phyloP scores from a whole-genome alignment of 805 yeast genomes.

The Alloascoidea africana region DNA sequence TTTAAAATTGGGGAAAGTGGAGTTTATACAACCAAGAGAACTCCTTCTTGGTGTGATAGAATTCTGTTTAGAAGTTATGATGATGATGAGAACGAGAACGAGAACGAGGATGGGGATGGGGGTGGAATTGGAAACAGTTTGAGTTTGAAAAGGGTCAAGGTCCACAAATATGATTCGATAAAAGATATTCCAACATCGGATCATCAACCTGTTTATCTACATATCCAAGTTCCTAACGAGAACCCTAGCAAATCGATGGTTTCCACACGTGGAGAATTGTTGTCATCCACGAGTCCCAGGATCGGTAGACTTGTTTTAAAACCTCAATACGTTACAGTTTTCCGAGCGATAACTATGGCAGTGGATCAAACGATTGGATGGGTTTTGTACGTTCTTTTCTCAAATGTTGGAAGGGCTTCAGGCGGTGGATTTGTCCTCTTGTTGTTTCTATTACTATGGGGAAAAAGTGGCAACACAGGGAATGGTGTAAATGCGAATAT shows the following conservation, averaged over 20 bases:
- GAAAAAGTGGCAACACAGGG: too few species aligned
- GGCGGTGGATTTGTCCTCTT: too few species aligned
- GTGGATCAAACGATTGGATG: conserved; percentile 9
- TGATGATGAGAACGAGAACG: conserved; percentile 8
- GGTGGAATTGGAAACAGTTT: too few species aligned
- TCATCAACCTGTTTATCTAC: conserved; percentile 63
- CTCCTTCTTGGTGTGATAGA: conserved; percentile 89
- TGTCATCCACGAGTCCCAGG: background rate
- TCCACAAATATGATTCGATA: conserved; percentile 34
- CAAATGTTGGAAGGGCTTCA: conserved; percentile 1
- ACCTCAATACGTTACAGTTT: background rate
- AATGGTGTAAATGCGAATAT: too few species aligned
- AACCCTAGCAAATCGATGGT: background rate
- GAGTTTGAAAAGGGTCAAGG: too few species aligned
- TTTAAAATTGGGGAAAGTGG: conserved; percentile 30
- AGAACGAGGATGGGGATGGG: too few species aligned
- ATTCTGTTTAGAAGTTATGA: conserved; percentile 41
- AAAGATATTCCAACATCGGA: conserved; percentile 42
- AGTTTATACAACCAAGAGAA: conserved; percentile 40
- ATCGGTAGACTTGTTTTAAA: background rate
- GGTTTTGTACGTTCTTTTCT: conserved; percentile 5
- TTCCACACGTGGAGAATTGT: background rate
- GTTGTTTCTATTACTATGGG: too few species aligned
- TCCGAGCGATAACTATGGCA: background rate
- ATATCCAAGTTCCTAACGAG: conserved; percentile 26